These are phyloP conservation scores for Buxus sempervirens DNA, from an alignment of 164 flowering plant genomes.

Conservation along the genomic window DNA sequence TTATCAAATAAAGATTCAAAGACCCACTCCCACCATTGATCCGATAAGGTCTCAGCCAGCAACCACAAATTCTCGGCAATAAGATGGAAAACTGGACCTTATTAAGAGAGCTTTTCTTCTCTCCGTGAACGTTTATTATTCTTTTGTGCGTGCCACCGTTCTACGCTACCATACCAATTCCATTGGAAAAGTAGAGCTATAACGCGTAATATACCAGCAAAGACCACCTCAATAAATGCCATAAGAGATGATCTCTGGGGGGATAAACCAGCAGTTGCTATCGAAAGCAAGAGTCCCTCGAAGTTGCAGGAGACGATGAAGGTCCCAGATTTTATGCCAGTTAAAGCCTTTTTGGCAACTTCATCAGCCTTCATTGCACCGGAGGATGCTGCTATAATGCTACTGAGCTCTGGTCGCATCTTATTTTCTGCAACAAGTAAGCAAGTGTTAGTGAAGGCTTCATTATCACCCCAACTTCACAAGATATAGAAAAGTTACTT, in stretches of 20 bases:
- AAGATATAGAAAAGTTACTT: no score
- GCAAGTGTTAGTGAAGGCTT: neutral
- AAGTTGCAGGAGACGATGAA: constrained; percentile 77
- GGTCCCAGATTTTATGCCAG: constrained; percentile 68
- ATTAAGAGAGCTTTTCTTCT: neutral
- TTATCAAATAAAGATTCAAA: no score
- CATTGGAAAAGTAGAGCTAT: constrained; percentile 63
- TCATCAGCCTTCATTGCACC: neutral
- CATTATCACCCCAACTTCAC: no score
- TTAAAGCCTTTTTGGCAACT: constrained; percentile 29
- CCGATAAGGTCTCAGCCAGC: no score
- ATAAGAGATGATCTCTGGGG: constrained; percentile 59
- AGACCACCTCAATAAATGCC: no score
- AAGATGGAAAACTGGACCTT: neutral
- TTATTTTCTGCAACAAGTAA: constrained; percentile 42
- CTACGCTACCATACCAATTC: constrained; percentile 74
- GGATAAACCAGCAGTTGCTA: constrained; percentile 83
- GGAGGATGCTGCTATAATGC: constrained; percentile 67
- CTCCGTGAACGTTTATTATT: constrained; percentile 28
- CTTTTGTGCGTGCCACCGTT: constrained; percentile 49
- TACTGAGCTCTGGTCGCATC: constrained; percentile 35
- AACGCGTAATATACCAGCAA: constrained; percentile 50
- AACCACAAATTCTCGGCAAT: no score
- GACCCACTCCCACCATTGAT: no score
- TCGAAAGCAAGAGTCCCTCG: constrained; percentile 59